These are phyloP conservation scores for Claviceps sp. DNA, from an alignment of 2,329 filamentous ascomycete species.

Conservation along the genomic window DNA sequence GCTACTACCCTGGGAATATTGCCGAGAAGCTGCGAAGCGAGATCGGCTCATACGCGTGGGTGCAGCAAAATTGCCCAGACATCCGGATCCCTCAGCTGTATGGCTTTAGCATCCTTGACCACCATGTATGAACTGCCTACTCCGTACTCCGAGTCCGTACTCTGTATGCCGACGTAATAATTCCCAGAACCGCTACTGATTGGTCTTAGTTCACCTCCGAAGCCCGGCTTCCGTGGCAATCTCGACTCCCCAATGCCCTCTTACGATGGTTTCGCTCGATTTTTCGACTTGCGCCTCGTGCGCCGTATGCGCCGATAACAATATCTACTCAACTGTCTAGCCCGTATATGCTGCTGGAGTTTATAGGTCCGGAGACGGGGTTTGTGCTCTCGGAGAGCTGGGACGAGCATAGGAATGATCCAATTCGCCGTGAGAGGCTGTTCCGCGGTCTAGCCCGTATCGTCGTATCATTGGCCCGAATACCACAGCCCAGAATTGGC, in stretches of 20 bases:
- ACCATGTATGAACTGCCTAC: conserved; percentile 4
- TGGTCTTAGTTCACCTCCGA: conserved; percentile 7
- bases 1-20: conserved; percentile 21
- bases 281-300: conserved; percentile 3
- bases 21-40: conserved; percentile 28
- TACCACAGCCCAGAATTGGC: conserved; percentile 17
- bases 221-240: conserved; percentile 5
- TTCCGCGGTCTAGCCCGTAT: conserved; percentile 16
- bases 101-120: conserved; percentile 10
- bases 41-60: conserved; percentile 14
- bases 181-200: conserved; percentile 1
- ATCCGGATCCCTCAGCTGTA: conserved; percentile 13
- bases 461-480: conserved; percentile 16
- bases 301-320: conserved; percentile 1
- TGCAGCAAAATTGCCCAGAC: conserved; percentile 14
- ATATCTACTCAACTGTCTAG: conserved; percentile 3
- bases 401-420: conserved; percentile 7
- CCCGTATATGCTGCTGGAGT: conserved; percentile 15
- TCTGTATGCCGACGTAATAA: neutral
- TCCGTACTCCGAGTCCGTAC: no score
- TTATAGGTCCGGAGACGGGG: conserved; percentile 12
- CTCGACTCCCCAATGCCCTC: conserved; percentile 2
- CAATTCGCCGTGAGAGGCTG: conserved; percentile 10
- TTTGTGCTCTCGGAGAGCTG: conserved; percentile 16
- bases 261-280: conserved; percentile 1